Conservation (phyloP, 345 rosid species). For the Microcos paniculata region DNA sequence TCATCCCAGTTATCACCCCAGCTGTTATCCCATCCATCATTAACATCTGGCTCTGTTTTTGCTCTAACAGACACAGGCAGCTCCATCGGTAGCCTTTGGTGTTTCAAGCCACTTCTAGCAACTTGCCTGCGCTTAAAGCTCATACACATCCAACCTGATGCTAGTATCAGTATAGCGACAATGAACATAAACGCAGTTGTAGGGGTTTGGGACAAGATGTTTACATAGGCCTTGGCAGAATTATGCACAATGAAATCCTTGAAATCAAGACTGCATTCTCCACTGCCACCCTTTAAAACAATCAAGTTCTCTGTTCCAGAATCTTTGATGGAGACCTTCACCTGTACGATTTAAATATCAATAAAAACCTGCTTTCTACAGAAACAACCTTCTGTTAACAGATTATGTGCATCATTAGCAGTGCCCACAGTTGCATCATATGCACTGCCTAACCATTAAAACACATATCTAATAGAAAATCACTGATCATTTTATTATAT, state of each 20-base stretch:
- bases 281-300: conserved; percentile 40
- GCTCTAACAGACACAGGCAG: conserved; percentile 42
- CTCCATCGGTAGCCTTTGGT: conserved; percentile 65
- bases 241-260: conserved; percentile 44
- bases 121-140: conserved; percentile 35
- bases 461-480: background rate
- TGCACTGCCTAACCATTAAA: background rate
- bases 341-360: conserved; percentile 36
- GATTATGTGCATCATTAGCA: background rate
- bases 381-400: background rate
- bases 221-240: conserved; percentile 28
- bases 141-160: conserved; percentile 43
- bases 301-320: conserved; percentile 42
- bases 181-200: conserved; percentile 30
- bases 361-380: background rate
- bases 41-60: conserved; percentile 31
- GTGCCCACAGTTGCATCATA: background rate
- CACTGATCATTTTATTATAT: background rate
- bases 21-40: conserved; percentile 70
- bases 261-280: conserved; percentile 62
- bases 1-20: conserved; percentile 87
- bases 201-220: conserved; percentile 35
- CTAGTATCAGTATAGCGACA: conserved; percentile 41
- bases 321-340: conserved; percentile 45
- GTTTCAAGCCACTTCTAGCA: conserved; percentile 30